Evolutionary conservation across 352 stramenopile genomes (phyloP), one percentile per base, ranked within the genome.

Genomic region (Pythium guiyangense): DNA sequence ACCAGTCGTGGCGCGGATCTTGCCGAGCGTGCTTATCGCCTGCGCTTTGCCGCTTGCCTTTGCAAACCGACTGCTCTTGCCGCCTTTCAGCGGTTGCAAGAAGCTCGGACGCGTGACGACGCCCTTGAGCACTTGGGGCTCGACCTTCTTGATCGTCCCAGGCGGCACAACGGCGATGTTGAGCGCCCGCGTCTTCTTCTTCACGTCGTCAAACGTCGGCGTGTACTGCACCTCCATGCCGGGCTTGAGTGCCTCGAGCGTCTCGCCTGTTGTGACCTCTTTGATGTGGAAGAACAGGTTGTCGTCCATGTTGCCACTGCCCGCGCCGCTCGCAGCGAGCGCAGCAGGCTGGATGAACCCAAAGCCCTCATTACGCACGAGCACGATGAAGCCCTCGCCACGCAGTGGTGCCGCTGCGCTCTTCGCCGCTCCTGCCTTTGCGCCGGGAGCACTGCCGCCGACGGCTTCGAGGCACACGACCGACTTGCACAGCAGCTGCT

Each of bases 201-300:
- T 89, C 64, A 83, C 86, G n/a, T 91, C 80, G 49, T 86, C 77
- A 29, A 71, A 69, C 26, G 64, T 77, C 29, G 83, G 46, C 10
- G 67, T 74, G 59, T 75, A 91, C 57, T 76, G 65, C 4, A 91
- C 83, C 49, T 93, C 83, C 52, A 85, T 83, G 43, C 80, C 83
- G 57, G 84, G 77, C 46, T 86, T 85, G 40, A 93, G 50, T 25
- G 86, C 74, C 17, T 64, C 65, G 12, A 79, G 64, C 11, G 69
- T 79, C 57, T 86, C 69, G 29, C 70, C 71, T 0, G 68, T 77
- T 20, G 69, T 71, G 27, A 93, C 67, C 18, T 90, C 83, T 37
- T 87, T 90, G 29, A 93, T 68, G 62, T 90, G 83, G 66, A 93
- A 93, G 60, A 87, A 93, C 37, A 93, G 34, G 53, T 86, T 88